Evolutionary conservation across 306 rosid species (phyloP).

Genomic region (Elaeagnus macrophylla): DNA sequence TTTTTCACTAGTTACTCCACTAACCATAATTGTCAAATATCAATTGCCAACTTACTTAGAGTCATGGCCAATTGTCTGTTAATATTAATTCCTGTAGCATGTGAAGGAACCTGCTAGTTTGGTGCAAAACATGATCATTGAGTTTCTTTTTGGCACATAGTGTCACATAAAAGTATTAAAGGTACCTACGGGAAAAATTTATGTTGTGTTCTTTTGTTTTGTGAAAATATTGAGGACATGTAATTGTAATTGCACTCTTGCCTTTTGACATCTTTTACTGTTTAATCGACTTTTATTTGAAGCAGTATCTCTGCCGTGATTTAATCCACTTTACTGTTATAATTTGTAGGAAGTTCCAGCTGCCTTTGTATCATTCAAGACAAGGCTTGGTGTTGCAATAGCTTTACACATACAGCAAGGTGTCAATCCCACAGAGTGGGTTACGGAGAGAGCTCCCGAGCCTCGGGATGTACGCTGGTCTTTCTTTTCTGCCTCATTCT

Average conservation of each 20-base stretch:
- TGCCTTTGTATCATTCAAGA: constrained; percentile 83
- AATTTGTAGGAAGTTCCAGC: constrained; percentile 62
- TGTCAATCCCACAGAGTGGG: constrained; percentile 68
- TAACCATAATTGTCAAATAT: too few relatives aligned
- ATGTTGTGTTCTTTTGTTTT: too few relatives aligned
- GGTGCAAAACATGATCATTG: too few relatives aligned
- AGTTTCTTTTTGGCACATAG: too few relatives aligned
- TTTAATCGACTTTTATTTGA: constrained; percentile 13
- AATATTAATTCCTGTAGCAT: too few relatives aligned
- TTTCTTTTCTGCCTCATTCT: constrained; percentile 54
- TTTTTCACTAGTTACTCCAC: too few relatives aligned
- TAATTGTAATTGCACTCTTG: background rate
- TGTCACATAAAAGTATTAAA: too few relatives aligned
- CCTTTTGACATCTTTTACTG: constrained; percentile 3
- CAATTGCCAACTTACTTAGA: too few relatives aligned
- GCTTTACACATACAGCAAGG: constrained; percentile 68
- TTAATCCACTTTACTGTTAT: constrained; percentile 11
- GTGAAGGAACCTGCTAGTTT: too few relatives aligned
- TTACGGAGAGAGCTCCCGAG: constrained; percentile 75
- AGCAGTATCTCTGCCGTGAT: constrained; percentile 11
- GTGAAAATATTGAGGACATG: too few relatives aligned
- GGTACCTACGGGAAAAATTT: too few relatives aligned
- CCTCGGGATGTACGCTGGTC: constrained; percentile 82
- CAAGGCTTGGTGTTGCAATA: constrained; percentile 65
- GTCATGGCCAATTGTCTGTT: too few relatives aligned